Evolutionary conservation across 306 rosid genomes (phyloP).

Genomic region (Castanopsis chinensis): DNA sequence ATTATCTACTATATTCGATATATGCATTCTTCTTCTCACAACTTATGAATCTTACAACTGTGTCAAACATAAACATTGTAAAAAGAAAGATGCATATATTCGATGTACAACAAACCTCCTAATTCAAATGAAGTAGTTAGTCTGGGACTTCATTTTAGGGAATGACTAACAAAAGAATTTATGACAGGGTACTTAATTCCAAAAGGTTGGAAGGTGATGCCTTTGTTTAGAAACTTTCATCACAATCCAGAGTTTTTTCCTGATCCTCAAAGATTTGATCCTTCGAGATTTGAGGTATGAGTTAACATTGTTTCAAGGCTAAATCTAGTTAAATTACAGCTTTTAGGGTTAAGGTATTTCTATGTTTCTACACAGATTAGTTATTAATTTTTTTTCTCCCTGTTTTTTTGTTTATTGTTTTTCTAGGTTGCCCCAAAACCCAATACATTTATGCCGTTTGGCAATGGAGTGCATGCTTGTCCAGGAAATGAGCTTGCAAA

Average conservation of each 20-base stretch:
- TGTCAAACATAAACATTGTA: background rate
- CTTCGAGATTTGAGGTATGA: constrained; percentile 88
- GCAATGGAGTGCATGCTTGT: constrained; percentile 88
- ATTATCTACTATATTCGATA: too few species aligned
- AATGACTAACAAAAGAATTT: constrained; percentile 17
- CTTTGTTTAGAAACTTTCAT: constrained; percentile 88
- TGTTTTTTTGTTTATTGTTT: background rate
- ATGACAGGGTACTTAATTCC: constrained; percentile 82
- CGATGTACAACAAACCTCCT: too few species aligned
- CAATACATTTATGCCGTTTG: constrained; percentile 91
- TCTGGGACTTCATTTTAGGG: background rate
- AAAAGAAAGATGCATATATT: too few species aligned
- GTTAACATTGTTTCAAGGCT: constrained; percentile 12
- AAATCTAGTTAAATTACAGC: background rate
- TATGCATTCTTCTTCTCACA: too few species aligned
- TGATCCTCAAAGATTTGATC: constrained; percentile 76
- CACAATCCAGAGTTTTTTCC: constrained; percentile 73
- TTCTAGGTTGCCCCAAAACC: constrained; percentile 78
- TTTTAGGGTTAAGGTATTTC: background rate
- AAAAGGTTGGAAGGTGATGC: constrained; percentile 98
- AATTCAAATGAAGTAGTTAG: too few species aligned
- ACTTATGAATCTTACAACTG: too few species aligned
- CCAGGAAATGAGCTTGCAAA: constrained; percentile 97
- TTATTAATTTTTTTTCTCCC: background rate
- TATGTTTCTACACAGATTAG: background rate